These are phyloP conservation scores for Canna indica DNA, from an alignment of 176 grass and related monocot species.

Conservation along the genomic window DNA sequence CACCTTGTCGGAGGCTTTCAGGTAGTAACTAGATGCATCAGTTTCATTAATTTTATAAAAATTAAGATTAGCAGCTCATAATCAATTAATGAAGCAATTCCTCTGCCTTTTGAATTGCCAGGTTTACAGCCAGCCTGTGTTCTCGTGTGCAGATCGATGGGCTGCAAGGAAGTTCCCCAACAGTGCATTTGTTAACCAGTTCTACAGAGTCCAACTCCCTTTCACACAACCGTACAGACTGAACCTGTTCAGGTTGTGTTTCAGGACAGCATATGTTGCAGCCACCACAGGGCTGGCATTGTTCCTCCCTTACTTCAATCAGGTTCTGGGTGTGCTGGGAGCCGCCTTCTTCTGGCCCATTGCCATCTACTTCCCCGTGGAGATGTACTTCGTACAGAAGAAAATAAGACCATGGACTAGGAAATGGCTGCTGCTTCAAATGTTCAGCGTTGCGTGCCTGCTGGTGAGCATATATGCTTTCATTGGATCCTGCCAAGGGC, in stretches of 20 bases:
- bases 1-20: constrained; percentile 69
- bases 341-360: constrained; percentile 69
- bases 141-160: not conserved
- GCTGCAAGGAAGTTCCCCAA: not conserved
- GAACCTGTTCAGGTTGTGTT: constrained; percentile 51
- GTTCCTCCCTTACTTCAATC: constrained; percentile 69
- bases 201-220: constrained; percentile 35
- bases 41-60: too few relatives aligned
- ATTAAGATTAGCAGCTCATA: too few relatives aligned
- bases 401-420: constrained; percentile 38
- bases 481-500: constrained; percentile 53
- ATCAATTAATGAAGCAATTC: too few relatives aligned
- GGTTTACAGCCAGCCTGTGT: constrained; percentile 15
- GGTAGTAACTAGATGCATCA: constrained; percentile 16
- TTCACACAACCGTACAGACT: constrained; percentile 32
- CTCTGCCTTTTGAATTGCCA: too few relatives aligned
- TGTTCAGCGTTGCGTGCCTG: constrained; percentile 49
- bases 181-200: constrained; percentile 49
- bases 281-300: constrained; percentile 49
- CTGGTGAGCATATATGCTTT: constrained; percentile 56
- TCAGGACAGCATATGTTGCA: constrained; percentile 55
- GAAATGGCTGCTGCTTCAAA: constrained; percentile 43
- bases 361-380: constrained; percentile 75
- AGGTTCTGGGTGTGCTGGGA: constrained; percentile 59
- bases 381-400: constrained; percentile 79